Conservation (phyloP, 2,329 filamentous ascomycete genomes). For the Fusarium drepaniforme region DNA sequence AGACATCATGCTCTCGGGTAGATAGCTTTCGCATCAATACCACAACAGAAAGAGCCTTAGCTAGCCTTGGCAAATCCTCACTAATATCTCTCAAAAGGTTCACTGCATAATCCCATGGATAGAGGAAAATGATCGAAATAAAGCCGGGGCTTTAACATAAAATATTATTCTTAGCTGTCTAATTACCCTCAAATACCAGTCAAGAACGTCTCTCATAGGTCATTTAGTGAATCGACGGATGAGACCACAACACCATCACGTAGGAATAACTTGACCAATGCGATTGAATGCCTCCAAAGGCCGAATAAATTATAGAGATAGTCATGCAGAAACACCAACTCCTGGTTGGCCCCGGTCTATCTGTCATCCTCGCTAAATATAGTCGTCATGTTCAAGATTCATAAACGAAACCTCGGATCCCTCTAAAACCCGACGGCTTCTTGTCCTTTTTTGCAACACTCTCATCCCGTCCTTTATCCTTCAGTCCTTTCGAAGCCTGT, state of each 20-base stretch:
- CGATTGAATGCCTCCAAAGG: not conserved
- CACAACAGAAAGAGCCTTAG: not conserved
- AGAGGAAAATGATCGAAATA: not conserved
- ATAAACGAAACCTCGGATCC: constrained; percentile 55
- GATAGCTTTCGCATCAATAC: not conserved
- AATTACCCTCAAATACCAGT: not conserved
- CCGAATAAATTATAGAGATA: not conserved
- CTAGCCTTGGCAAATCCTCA: not conserved
- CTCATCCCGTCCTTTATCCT: constrained; percentile 61
- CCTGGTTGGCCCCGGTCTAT: not conserved
- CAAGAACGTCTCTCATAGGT: not conserved
- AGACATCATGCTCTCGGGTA: not conserved
- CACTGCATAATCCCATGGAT: not conserved
- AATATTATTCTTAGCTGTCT: not conserved
- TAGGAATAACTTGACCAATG: not conserved
- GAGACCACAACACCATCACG: not conserved
- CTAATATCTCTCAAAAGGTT: not conserved
- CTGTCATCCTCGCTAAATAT: not conserved
- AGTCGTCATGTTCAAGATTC: constrained; percentile 27
- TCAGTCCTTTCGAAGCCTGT: constrained; percentile 61
- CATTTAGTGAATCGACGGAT: not conserved
- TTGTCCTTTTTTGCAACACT: constrained; percentile 50
- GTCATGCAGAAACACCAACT: not conserved
- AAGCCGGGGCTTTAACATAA: not conserved
- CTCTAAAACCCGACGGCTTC: constrained; percentile 54